phyloP scores from a whole-genome alignment of 305 asterid genomes.

The Fraxinus velutina region DNA sequence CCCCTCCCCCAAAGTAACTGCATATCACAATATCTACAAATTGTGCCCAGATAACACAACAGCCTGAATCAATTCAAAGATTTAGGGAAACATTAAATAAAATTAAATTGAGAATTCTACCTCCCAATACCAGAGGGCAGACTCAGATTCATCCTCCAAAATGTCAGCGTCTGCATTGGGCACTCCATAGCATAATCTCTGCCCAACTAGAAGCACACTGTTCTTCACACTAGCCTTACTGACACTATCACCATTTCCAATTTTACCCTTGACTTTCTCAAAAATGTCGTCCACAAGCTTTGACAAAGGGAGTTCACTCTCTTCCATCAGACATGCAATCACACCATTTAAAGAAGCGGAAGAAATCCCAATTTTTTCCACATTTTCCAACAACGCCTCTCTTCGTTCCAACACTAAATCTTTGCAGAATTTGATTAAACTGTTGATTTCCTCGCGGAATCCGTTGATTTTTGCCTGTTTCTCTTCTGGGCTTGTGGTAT shows the following conservation, averaged over 20 bases:
- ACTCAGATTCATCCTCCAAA: slow-evolving; percentile 74
- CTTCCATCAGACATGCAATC: slow-evolving; percentile 76
- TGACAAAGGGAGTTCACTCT: slow-evolving; percentile 67
- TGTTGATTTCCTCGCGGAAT: slow-evolving; percentile 45
- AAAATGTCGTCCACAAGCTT: slow-evolving; percentile 62
- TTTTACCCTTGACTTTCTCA: slow-evolving; percentile 43
- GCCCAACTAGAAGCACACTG: slow-evolving; percentile 65
- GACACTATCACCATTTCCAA: slow-evolving; percentile 34
- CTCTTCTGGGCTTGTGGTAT: slow-evolving; percentile 35
- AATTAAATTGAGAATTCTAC: slow-evolving; percentile 27
- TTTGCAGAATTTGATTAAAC: slow-evolving; percentile 42
- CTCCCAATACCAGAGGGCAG: slow-evolving; percentile 97
- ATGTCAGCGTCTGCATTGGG: slow-evolving; percentile 66
- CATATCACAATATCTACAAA: background rate
- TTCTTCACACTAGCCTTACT: slow-evolving; percentile 66
- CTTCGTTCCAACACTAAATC: slow-evolving; percentile 28
- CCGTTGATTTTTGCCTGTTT: slow-evolving; percentile 34
- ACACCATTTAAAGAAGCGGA: slow-evolving; percentile 34
- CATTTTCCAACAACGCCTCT: slow-evolving; percentile 30
- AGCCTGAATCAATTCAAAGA: background rate
- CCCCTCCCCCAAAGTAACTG: background rate
- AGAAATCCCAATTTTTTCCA: slow-evolving; percentile 26
- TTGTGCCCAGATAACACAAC: background rate
- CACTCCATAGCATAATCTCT: slow-evolving; percentile 65
- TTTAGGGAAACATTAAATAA: background rate